Conservation (phyloP, 345 rosid species). For the Dimocarpus longan region DNA sequence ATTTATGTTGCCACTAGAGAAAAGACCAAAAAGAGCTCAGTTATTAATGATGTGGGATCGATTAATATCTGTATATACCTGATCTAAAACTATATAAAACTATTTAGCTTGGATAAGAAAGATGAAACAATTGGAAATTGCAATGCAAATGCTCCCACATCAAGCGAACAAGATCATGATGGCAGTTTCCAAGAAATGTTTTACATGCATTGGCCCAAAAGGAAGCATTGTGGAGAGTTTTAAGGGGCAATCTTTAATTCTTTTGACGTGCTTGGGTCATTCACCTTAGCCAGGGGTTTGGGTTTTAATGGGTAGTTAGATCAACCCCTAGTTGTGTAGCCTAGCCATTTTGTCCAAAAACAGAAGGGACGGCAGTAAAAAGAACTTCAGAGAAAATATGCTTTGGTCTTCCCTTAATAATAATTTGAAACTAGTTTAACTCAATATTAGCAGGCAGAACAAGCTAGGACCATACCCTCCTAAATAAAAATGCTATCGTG, state of each 20-base stretch:
- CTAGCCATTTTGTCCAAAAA: neutral
- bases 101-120: neutral
- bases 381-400: neutral
- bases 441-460: neutral
- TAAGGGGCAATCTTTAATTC: neutral
- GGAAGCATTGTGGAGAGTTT: neutral
- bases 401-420: neutral
- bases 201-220: neutral
- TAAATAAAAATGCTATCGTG: neutral
- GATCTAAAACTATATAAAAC: neutral
- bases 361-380: neutral
- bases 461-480: neutral
- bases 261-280: neutral
- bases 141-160: neutral
- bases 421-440: neutral
- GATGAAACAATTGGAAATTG: constrained; percentile 1
- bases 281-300: neutral
- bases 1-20: neutral
- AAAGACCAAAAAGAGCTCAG: neutral
- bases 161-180: neutral
- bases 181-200: neutral
- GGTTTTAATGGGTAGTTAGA: neutral
- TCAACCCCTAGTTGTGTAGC: neutral
- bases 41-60: neutral
- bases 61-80: neutral